These are phyloP conservation scores for Nemania abortiva DNA, from an alignment of 2,329 filamentous ascomycete genomes.

Conservation along the genomic window DNA sequence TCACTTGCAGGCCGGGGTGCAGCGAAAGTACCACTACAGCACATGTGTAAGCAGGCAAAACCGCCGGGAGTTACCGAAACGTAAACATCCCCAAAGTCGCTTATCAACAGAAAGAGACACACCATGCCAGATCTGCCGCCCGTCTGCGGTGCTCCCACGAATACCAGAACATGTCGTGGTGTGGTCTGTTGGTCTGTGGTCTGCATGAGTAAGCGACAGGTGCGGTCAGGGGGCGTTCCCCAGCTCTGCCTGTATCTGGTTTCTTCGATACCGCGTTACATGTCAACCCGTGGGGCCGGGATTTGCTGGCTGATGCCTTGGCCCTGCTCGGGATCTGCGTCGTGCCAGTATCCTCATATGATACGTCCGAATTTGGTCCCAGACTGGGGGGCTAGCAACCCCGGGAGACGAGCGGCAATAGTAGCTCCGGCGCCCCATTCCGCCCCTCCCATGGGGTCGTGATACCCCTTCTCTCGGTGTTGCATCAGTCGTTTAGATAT, in stretches of 20 bases:
- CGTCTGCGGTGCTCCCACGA: slow-evolving; percentile 9
- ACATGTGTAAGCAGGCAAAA: slow-evolving; percentile 17
- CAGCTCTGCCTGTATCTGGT: slow-evolving; percentile 12
- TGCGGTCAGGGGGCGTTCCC: slow-evolving; percentile 5
- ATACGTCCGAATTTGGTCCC: slow-evolving; percentile 5
- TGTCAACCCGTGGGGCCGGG: slow-evolving; percentile 32
- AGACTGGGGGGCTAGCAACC: slow-evolving; percentile 6
- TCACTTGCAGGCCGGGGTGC: slow-evolving; percentile 27
- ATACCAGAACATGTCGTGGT: slow-evolving; percentile 8
- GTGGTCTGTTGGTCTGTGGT: slow-evolving; percentile 9
- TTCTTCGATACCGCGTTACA: slow-evolving; percentile 4
- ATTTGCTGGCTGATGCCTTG: slow-evolving; percentile 31
- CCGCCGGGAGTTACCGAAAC: slow-evolving; percentile 25
- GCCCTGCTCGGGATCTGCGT: slow-evolving; percentile 34
- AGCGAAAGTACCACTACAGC: slow-evolving; percentile 13
- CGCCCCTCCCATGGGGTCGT: neutral
- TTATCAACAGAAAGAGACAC: neutral
- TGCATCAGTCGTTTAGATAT: neutral
- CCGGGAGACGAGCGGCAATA: slow-evolving; percentile 1
- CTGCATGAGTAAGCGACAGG: slow-evolving; percentile 2
- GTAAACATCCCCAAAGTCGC: neutral
- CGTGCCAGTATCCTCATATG: slow-evolving; percentile 3
- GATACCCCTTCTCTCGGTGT: neutral
- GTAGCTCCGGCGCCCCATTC: neutral
- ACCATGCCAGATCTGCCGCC: slow-evolving; percentile 18